A percentile compares a stretch with the other conserved stretches of the same genome.
These are phyloP conservation scores for Cicer pinnatifidum DNA, from an alignment of 306 rosid genomes.

Conservation along the genomic window DNA sequence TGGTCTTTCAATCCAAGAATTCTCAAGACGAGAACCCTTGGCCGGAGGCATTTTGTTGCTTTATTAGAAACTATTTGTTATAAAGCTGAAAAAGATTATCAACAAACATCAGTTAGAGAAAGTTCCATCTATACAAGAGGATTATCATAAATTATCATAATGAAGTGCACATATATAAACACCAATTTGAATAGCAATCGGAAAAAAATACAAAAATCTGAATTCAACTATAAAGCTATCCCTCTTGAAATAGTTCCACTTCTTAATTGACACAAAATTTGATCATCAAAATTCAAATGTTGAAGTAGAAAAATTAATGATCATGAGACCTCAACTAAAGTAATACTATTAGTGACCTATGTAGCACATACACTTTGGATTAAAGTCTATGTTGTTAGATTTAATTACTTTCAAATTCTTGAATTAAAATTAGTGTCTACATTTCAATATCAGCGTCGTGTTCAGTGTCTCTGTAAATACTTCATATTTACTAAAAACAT, in stretches of 20 bases:
- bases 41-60: neutral
- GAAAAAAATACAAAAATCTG: neutral
- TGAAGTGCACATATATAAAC: neutral
- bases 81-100: neutral
- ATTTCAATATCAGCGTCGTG: no score
- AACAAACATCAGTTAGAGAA: neutral
- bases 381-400: no score
- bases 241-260: constrained; percentile 18
- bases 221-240: neutral
- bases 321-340: neutral
- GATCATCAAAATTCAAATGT: neutral
- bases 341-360: no score
- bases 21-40: neutral
- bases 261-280: constrained; percentile 2
- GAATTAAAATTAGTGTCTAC: no score
- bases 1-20: neutral
- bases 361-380: no score
- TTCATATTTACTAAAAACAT: no score
- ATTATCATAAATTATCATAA: neutral
- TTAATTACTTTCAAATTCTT: no score
- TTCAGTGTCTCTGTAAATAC: no score
- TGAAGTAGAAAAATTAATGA: neutral
- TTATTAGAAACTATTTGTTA: neutral
- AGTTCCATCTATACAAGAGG: neutral
- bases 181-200: no score